phyloP scores from a whole-genome alignment of 2,329 filamentous ascomycete genomes.

The Ophiocordyceps robertsii region DNA sequence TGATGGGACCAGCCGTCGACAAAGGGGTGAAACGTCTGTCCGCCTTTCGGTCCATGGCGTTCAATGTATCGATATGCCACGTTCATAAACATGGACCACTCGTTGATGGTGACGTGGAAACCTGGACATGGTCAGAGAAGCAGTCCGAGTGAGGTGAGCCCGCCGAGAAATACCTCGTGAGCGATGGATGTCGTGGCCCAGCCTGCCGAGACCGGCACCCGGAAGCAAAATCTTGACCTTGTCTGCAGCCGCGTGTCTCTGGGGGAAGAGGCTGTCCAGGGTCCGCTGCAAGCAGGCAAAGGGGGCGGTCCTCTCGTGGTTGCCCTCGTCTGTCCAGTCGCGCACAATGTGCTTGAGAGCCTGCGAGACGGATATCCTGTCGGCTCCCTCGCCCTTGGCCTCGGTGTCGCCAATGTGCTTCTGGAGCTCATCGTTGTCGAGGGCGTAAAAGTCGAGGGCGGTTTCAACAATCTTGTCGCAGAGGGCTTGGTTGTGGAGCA shows the following conservation, averaged over 20 bases:
- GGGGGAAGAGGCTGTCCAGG: conserved; percentile 17
- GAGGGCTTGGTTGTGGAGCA: conserved; percentile 29
- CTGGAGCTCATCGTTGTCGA: conserved; percentile 29
- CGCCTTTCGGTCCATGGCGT: conserved; percentile 9
- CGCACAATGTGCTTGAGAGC: conserved; percentile 43
- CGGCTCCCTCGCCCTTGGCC: conserved; percentile 22
- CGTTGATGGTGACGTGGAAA: conserved; percentile 40
- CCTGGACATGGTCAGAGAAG: conserved; percentile 11
- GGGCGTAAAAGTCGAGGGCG: conserved; percentile 31
- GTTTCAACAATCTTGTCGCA: conserved; percentile 30
- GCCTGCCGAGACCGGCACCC: conserved; percentile 36
- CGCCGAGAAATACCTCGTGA: conserved; percentile 19
- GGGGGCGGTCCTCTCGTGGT: conserved; percentile 27
- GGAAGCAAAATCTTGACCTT: conserved; percentile 31
- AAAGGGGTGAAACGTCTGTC: conserved; percentile 32
- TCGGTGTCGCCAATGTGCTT: conserved; percentile 24
- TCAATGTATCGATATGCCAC: conserved; percentile 36
- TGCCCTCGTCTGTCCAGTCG: conserved; percentile 39
- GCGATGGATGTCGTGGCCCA: conserved; percentile 35
- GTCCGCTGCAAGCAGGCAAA: conserved; percentile 25
- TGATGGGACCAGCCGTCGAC: conserved; percentile 45
- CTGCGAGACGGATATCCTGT: conserved; percentile 35
- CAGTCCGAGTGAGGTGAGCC: neutral
- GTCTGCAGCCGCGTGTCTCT: conserved; percentile 2
- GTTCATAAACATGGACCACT: conserved; percentile 47